Conservation (phyloP, 2,329 filamentous ascomycete species). For the Fonsecaea pedrosoi region DNA sequence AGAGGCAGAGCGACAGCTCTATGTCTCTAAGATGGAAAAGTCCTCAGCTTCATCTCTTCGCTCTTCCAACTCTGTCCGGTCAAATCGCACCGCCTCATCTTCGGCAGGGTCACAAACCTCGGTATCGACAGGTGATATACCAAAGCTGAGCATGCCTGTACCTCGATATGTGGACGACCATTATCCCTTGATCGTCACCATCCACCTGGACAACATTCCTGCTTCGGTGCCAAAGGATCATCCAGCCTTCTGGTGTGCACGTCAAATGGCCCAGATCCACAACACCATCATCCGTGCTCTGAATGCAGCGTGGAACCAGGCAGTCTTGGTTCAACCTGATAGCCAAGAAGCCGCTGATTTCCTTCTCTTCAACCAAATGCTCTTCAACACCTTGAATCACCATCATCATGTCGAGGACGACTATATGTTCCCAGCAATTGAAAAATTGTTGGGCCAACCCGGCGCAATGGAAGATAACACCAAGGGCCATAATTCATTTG, state of each 20-base stretch:
- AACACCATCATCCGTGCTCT: constrained; percentile 40
- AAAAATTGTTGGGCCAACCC: constrained; percentile 31
- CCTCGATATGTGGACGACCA: constrained; percentile 38
- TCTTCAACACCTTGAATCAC: constrained; percentile 37
- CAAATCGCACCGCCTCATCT: constrained; percentile 67
- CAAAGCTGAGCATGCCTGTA: constrained; percentile 21
- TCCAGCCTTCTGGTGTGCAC: constrained; percentile 33
- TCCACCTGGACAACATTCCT: constrained; percentile 29
- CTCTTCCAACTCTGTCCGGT: constrained; percentile 79
- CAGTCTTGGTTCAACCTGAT: constrained; percentile 29
- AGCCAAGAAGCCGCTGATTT: constrained; percentile 37
- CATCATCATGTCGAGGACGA: constrained; percentile 37
- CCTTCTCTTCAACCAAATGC: constrained; percentile 38
- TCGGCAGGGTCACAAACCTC: constrained; percentile 73
- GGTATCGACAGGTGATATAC: constrained; percentile 73
- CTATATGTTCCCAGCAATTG: constrained; percentile 34
- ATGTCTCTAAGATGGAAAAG: constrained; percentile 24
- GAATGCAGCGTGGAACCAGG: constrained; percentile 40
- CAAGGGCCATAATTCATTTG: constrained; percentile 36
- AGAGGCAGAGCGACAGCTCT: constrained; percentile 30
- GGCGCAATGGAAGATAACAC: constrained; percentile 33
- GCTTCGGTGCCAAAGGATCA: constrained; percentile 25
- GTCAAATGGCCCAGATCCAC: constrained; percentile 40
- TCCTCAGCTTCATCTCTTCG: constrained; percentile 67
- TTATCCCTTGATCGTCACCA: constrained; percentile 38